Conservation (phyloP, 345 rosid genomes). For the Gossypium herbaceum region DNA sequence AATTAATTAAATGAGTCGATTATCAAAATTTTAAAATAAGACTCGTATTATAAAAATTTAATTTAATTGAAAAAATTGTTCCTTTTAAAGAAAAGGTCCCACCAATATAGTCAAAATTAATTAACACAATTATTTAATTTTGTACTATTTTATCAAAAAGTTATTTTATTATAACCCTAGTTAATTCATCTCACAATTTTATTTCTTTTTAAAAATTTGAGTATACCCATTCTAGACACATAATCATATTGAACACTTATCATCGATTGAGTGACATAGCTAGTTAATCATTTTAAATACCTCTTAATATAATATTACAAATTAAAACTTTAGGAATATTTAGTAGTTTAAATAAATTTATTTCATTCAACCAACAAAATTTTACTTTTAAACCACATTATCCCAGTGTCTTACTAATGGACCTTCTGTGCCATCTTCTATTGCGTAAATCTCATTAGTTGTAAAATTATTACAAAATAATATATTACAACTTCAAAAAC, state of each 20-base stretch:
- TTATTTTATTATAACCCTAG: too few species aligned
- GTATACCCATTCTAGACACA: neutral
- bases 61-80: too few species aligned
- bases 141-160: too few species aligned
- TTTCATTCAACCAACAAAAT: neutral
- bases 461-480: neutral
- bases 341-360: neutral
- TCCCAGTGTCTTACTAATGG: neutral
- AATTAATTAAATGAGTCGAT: too few species aligned
- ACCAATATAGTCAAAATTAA: too few species aligned
- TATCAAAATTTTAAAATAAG: too few species aligned
- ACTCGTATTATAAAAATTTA: too few species aligned
- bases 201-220: neutral
- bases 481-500: neutral
- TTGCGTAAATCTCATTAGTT: neutral
- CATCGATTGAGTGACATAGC: neutral
- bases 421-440: neutral
- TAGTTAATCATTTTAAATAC: constrained; percentile 18
- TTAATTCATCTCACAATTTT: too few species aligned
- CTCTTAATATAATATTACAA: neutral
- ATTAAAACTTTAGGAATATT: neutral
- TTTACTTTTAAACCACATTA: neutral
- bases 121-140: too few species aligned
- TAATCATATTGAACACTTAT: neutral
- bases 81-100: too few species aligned